Base-by-base conservation (phyloP, 2,329 filamentous ascomycete genomes). In the Dendrostoma leiphaemia region DNA sequence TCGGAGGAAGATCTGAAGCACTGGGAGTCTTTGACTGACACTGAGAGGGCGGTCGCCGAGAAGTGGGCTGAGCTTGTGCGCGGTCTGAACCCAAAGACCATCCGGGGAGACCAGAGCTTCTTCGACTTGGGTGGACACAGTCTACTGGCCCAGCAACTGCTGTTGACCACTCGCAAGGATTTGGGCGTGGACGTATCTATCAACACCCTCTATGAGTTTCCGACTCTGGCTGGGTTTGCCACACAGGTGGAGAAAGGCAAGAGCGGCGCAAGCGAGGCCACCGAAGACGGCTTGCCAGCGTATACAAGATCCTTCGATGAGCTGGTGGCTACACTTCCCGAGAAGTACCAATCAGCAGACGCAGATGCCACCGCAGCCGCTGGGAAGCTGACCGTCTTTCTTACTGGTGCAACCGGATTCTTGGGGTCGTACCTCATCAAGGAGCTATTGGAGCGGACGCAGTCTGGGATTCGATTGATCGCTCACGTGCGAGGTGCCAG, bases 391-490 rank as follows among this genome's bases (percentile, higher is more conserved):
- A 91, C 86, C 0, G 78, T 94, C 10, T 89, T 97, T 69, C 73
- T 97, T 5, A 97, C 92, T 3, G 91, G 93, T 40, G 91, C 90
- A 4, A 97, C 92, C 5, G 92, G 92, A 2, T 97, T 97, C 76
- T 72, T 97, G 19, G 92, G 92, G 26, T 82, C 89, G 0, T 95
- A 91, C 65, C 76, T 97, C 10, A 74, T 95, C 29, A 81, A 81
- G 52, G 90, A 96, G 52, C 71, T 96, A 1, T 77, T 97, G 1
- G 80, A 81, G 35, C 78, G 87, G 23, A 73, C 75, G 9, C 79
- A 74, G 17, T 70, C 73, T 17, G 74, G 83, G 13, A 52, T 57
- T 31, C 85, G 81, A 60, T 78, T 96, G 9, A 84, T 96, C 54
- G 85, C 86, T 1, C 85, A 92, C 54, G 87, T 96, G 4, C 86